These are phyloP conservation scores for Scheffersomyces segobiensis DNA, from an alignment of 1,139 yeast genomes.

Conservation along the genomic window DNA sequence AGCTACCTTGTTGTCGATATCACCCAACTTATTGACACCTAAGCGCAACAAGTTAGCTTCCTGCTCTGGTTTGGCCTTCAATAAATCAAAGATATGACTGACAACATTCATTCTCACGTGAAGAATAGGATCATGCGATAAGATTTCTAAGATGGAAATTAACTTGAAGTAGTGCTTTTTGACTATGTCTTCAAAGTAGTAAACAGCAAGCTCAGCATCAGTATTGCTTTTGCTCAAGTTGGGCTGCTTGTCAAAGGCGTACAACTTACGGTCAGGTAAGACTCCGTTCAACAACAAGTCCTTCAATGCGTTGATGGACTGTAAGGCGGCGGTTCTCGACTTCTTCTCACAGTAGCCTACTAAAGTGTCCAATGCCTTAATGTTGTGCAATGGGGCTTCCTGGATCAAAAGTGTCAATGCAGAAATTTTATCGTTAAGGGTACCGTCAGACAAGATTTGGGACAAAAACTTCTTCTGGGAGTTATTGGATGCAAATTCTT, in stretches of 20 bases:
- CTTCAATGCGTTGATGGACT: conserved; percentile 83
- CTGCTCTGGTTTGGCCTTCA: conserved; percentile 91
- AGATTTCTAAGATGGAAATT: conserved; percentile 66
- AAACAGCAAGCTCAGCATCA: conserved; percentile 60
- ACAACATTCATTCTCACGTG: conserved; percentile 83
- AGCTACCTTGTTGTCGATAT: conserved; percentile 84
- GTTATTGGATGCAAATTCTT: conserved; percentile 76
- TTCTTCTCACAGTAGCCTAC: conserved; percentile 83
- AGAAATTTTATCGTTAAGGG: conserved; percentile 91
- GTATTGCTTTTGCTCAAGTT: conserved; percentile 46
- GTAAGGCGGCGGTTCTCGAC: conserved; percentile 90
- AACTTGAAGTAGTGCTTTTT: conserved; percentile 73
- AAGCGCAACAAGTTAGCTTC: conserved; percentile 86
- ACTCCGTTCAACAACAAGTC: conserved; percentile 83
- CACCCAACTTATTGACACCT: conserved; percentile 94
- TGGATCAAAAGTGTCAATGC: conserved; percentile 90
- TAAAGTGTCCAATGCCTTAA: conserved; percentile 79
- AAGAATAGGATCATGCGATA: conserved; percentile 89
- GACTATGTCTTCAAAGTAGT: conserved; percentile 87
- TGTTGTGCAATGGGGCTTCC: conserved; percentile 91
- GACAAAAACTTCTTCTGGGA: conserved; percentile 89
- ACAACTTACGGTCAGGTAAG: conserved; percentile 81
- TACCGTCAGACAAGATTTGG: conserved; percentile 89
- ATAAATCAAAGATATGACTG: conserved; percentile 73
- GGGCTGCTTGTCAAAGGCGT: conserved; percentile 79